Conservation (phyloP, 176 grass and related monocot species). For the Tillandsia fasciculata region DNA sequence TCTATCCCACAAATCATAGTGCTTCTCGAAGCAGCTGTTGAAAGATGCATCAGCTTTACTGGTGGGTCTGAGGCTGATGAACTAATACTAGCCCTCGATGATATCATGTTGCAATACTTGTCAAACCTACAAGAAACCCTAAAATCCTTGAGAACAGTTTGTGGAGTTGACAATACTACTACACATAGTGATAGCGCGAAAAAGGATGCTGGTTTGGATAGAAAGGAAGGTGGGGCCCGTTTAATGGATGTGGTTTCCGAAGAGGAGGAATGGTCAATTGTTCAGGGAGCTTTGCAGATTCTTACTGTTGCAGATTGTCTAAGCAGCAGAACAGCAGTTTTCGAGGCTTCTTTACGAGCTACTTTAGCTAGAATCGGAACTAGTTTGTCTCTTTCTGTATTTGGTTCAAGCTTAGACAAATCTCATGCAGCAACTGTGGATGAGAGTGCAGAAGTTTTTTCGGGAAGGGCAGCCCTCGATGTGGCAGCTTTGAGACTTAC, state of each 20-base stretch:
- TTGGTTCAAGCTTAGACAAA: constrained; percentile 47
- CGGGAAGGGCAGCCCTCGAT: constrained; percentile 61
- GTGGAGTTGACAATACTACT: constrained; percentile 56
- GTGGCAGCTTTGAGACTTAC: constrained; percentile 70
- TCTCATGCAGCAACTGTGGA: constrained; percentile 22
- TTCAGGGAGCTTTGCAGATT: constrained; percentile 93
- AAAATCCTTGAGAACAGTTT: constrained; percentile 71
- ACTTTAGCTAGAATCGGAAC: constrained; percentile 93
- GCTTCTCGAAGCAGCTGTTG: constrained; percentile 87
- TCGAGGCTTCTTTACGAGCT: constrained; percentile 96
- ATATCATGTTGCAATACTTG: constrained; percentile 86
- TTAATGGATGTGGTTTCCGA: constrained; percentile 67
- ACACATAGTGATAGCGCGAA: constrained; percentile 38
- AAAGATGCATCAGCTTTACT: constrained; percentile 95
- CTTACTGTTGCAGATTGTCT: constrained; percentile 95
- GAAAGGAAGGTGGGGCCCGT: constrained; percentile 39
- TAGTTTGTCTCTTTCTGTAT: constrained; percentile 57
- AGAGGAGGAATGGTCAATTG: constrained; percentile 99
- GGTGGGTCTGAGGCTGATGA: constrained; percentile 93
- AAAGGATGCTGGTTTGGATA: constrained; percentile 49
- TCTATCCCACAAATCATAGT: constrained; percentile 86
- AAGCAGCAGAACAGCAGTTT: constrained; percentile 78
- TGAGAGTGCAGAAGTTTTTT: constrained; percentile 39
- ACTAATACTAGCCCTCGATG: constrained; percentile 77
- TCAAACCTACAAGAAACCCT: constrained; percentile 91